These are phyloP conservation scores for Coprinellus aureogranulatus DNA, from an alignment of 768 basidiomycete species.

Conservation along the genomic window DNA sequence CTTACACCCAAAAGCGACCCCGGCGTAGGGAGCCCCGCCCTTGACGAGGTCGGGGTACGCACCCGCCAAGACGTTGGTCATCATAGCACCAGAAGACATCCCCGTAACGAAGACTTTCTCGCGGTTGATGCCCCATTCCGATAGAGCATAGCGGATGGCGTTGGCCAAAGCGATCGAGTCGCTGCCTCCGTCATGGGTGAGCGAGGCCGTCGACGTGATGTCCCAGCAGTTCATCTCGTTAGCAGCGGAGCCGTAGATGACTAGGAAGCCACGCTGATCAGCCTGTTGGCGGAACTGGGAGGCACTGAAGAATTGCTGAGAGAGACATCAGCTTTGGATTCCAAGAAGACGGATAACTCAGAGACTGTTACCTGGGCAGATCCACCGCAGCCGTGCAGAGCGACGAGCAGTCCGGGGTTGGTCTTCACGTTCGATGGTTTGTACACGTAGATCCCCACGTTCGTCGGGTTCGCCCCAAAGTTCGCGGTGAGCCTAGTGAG, in stretches of 20 bases:
- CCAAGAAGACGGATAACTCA: too few species aligned
- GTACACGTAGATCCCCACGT: constrained; percentile 48
- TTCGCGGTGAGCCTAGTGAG: constrained; percentile 22
- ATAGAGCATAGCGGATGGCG: constrained; percentile 46
- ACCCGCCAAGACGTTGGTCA: constrained; percentile 55
- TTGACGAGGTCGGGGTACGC: constrained; percentile 54
- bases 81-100: constrained; percentile 56
- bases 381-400: constrained; percentile 52
- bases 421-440: constrained; percentile 35
- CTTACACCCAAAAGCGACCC: too few species aligned
- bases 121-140: constrained; percentile 45
- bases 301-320: constrained; percentile 49
- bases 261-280: constrained; percentile 46
- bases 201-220: constrained; percentile 46
- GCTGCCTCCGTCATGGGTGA: constrained; percentile 55
- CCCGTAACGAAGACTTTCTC: constrained; percentile 51
- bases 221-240: constrained; percentile 52
- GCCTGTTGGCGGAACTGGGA: constrained; percentile 50
- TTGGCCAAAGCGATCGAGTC: constrained; percentile 53
- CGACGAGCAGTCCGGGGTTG: constrained; percentile 48
- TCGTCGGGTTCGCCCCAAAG: constrained; percentile 53
- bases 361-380: constrained; percentile 49
- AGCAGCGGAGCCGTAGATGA: constrained; percentile 48
- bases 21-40: constrained; percentile 48
- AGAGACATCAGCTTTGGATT: too few species aligned